Base-by-base conservation (phyloP, 805 yeast species). In the Candida stauntonica region DNA sequence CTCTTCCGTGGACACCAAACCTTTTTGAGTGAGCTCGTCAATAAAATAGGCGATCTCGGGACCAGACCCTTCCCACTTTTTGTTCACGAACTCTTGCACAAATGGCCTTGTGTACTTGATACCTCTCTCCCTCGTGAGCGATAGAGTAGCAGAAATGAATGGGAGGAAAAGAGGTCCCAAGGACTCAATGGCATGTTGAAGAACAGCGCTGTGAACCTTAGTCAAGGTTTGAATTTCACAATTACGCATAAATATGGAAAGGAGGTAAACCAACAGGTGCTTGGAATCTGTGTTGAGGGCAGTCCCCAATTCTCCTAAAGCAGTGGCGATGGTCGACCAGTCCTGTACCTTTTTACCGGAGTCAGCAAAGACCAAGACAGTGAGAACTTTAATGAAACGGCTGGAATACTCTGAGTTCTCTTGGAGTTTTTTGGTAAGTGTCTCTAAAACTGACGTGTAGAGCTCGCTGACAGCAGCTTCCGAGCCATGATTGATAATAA, bases 321-420 rank as follows among this genome's bases (percentile, higher is more conserved):
- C n/a, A n/a, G n/a, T n/a, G n/a, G n/a, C n/a, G n/a, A n/a, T n/a
- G n/a, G n/a, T n/a, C 3, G 41, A 36, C 91, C 91, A 83, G 45
- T 68, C 61, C 2, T 67, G 52, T 4, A 81, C 69, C 51, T 79
- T 81, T 43, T 60, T 72, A 50, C 93, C 93, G 33, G 86, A 77
- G 43, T 82, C 89, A 3, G 85, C 78, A 58, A 80, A 84, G 0
- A 70, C 55, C 35, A 82, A 54, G 0, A 80, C 58, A 1, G 70
- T 55, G 29, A 79, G 48, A 3, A 79, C 56, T 7, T 68, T 63
- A 15, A 47, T 17, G 36, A 42, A 48, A 26, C 48, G 44, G 11
- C 33, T 29, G 12, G 46, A 15, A 32, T 47, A 46, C 2, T 42
- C 38, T 7, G 41, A 32, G 11, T 48, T 44, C 2, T 39, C 26